These are phyloP conservation scores for Aureobasidium musti DNA, from an alignment of 2,329 filamentous ascomycete genomes.

Conservation along the genomic window DNA sequence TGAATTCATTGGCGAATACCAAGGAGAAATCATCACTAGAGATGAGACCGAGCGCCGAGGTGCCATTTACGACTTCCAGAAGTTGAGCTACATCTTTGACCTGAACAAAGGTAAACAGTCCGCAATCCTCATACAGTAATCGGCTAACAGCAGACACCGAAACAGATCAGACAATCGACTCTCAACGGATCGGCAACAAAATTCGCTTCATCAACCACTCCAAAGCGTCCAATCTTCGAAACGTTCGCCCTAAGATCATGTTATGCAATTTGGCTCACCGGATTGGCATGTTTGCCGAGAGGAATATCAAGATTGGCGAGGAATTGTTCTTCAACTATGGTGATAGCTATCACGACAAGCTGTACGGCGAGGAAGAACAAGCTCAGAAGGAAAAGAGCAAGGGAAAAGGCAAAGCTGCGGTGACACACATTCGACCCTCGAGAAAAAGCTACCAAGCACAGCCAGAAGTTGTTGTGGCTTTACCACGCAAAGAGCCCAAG, in stretches of 20 bases:
- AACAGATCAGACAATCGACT: conserved; percentile 62
- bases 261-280: conserved; percentile 73
- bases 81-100: conserved; percentile 63
- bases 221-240: conserved; percentile 49
- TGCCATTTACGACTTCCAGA: conserved; percentile 62
- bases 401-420: background rate
- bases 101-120: conserved; percentile 50
- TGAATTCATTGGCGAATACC: conserved; percentile 80
- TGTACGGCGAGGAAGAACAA: conserved; percentile 24
- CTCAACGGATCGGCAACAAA: conserved; percentile 75
- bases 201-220: conserved; percentile 82
- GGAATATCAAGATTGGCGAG: conserved; percentile 68
- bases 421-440: conserved; percentile 5
- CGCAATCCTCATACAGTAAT: background rate
- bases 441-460: conserved; percentile 2
- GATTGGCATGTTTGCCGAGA: conserved; percentile 70
- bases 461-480: background rate
- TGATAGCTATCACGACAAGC: conserved; percentile 27
- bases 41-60: conserved; percentile 70
- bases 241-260: conserved; percentile 67
- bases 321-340: conserved; percentile 84
- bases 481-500: background rate
- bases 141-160: background rate
- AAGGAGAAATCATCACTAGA: conserved; percentile 72
- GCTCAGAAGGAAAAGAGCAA: conserved; percentile 1